These are phyloP conservation scores for Zasmidium cellare DNA, from an alignment of 2,329 filamentous ascomycete genomes.

Conservation along the genomic window DNA sequence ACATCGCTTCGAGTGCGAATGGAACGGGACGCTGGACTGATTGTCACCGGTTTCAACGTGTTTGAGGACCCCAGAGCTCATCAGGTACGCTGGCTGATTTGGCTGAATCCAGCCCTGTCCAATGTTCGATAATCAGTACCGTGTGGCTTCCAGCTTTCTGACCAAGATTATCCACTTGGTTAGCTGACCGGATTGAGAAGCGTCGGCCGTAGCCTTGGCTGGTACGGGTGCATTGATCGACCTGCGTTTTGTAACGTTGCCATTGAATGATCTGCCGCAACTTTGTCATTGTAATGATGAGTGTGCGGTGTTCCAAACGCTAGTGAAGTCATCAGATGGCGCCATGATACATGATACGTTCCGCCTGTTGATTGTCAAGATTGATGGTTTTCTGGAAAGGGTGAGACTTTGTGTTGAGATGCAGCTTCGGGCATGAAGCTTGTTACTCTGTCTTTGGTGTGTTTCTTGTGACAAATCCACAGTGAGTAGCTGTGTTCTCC, in stretches of 20 bases:
- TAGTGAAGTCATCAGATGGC: not conserved
- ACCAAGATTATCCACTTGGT: not conserved
- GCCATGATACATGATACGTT: not conserved
- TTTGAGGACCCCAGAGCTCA: not conserved
- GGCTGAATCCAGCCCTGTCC: not conserved
- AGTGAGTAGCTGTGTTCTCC: not conserved
- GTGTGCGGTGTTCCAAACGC: not conserved
- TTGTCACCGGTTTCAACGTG: not conserved
- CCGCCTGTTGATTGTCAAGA: not conserved
- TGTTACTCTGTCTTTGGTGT: not conserved
- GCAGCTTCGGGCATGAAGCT: slow-evolving; percentile 1
- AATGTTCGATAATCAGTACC: not conserved
- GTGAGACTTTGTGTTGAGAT: not conserved
- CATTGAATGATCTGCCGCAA: not conserved
- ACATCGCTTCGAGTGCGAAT: not conserved
- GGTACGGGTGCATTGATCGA: not conserved
- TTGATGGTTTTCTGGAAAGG: not conserved
- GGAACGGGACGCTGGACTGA: not conserved
- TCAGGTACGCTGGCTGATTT: not conserved
- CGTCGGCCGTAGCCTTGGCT: not conserved
- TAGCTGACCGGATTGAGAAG: not conserved
- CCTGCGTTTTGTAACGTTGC: not conserved
- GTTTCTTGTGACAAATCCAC: not conserved
- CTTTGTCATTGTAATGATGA: not conserved
- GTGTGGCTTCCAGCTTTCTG: not conserved